phyloP scores from a whole-genome alignment of 2,329 filamentous ascomycete genomes.

The Celoporthe dispersa region DNA sequence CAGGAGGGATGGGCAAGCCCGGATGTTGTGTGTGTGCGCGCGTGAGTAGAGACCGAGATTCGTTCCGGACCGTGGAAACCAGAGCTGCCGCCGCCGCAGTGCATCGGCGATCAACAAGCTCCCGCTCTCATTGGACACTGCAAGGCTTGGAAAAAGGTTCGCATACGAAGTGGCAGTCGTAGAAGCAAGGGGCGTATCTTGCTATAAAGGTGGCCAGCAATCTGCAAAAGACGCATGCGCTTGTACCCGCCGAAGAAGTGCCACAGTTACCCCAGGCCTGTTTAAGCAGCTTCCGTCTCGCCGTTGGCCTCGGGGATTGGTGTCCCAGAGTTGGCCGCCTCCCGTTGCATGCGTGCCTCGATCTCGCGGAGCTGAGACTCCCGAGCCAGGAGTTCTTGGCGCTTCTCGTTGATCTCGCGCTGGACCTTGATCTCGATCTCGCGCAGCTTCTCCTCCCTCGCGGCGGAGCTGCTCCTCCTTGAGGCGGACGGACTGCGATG shows the following conservation, averaged over 20 bases:
- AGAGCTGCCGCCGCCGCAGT: slow-evolving; percentile 21
- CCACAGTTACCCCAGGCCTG: slow-evolving; percentile 7
- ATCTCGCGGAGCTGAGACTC: slow-evolving; percentile 99
- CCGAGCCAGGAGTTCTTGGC: slow-evolving; percentile 94
- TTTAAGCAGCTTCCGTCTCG: slow-evolving; percentile 56
- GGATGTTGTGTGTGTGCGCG: slow-evolving; percentile 8
- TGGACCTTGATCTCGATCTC: slow-evolving; percentile 99
- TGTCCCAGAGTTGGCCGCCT: slow-evolving; percentile 62
- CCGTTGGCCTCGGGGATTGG: slow-evolving; percentile 55
- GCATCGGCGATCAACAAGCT: slow-evolving; percentile 19
- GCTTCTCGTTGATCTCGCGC: slow-evolving; percentile 99
- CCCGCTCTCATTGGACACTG: slow-evolving; percentile 22
- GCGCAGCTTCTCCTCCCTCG: slow-evolving; percentile 98
- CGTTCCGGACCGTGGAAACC: slow-evolving; percentile 19
- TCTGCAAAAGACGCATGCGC: slow-evolving; percentile 1
- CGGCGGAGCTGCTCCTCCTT: slow-evolving; percentile 99
- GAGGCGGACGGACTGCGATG: slow-evolving; percentile 94
- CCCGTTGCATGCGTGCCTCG: slow-evolving; percentile 94
- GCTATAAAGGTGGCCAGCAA: slow-evolving; percentile 23
- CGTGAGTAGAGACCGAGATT: slow-evolving; percentile 15
- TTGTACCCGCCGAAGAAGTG: slow-evolving; percentile 32
- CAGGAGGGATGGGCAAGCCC: slow-evolving; percentile 26
- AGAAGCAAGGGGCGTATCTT: slow-evolving; percentile 24
- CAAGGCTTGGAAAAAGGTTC: slow-evolving; percentile 16
- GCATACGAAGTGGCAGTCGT: slow-evolving; percentile 21